These are phyloP conservation scores for Canavalia ensiformis DNA, from an alignment of 306 rosid genomes.

Conservation along the genomic window DNA sequence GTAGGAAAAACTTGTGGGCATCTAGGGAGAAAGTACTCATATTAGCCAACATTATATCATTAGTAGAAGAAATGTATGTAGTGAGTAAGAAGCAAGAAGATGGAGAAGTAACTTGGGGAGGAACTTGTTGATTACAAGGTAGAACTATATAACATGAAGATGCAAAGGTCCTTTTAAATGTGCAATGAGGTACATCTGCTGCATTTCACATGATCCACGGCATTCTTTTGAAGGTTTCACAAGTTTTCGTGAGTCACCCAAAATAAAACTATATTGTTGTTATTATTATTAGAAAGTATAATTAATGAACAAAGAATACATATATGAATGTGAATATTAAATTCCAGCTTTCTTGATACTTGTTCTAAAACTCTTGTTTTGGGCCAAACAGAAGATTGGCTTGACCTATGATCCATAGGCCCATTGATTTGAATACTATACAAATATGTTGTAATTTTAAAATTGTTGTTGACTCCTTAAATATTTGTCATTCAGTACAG, in stretches of 20 bases:
- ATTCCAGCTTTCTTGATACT: neutral
- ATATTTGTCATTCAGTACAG: no score
- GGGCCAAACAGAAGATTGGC: neutral
- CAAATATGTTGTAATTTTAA: no score
- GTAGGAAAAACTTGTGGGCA: slow-evolving; percentile 45
- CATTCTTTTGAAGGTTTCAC: slow-evolving; percentile 67
- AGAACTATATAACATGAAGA: slow-evolving; percentile 30
- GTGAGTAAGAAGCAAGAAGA: neutral
- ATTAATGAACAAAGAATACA: neutral
- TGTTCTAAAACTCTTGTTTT: slow-evolving; percentile 10
- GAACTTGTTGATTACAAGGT: neutral
- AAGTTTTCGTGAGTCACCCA: slow-evolving; percentile 57
- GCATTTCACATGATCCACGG: slow-evolving; percentile 84
- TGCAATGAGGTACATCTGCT: slow-evolving; percentile 54
- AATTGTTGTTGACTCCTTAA: no score
- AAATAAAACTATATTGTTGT: slow-evolving; percentile 17
- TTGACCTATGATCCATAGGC: no score
- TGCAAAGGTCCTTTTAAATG: slow-evolving; percentile 59
- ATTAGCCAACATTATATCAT: neutral
- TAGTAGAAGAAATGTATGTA: slow-evolving; percentile 12
- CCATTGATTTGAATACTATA: no score
- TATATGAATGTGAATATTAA: slow-evolving; percentile 27
- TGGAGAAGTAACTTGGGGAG: neutral
- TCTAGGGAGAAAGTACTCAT: slow-evolving; percentile 56
- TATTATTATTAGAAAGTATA: neutral